These are phyloP conservation scores for Aspergillus ochraceoroseus DNA, from an alignment of 2,329 filamentous ascomycete species.

Conservation along the genomic window DNA sequence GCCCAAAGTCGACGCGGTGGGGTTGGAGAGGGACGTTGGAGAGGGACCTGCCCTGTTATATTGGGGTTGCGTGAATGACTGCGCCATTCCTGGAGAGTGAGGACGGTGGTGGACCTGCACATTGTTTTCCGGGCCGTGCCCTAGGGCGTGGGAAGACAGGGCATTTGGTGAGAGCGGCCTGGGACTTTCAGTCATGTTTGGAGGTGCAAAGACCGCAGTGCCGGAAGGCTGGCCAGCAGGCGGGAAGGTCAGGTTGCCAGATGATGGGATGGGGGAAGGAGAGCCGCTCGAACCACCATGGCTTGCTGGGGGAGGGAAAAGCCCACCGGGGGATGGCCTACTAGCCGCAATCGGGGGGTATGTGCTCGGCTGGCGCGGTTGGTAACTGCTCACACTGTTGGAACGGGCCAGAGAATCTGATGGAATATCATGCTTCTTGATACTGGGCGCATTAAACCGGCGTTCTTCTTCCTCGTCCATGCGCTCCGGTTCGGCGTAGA, in stretches of 20 bases:
- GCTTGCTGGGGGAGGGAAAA: conserved; percentile 60
- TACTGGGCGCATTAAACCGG: conserved; percentile 58
- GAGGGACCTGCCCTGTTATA: conserved; percentile 26
- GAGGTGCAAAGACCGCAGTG: conserved; percentile 63
- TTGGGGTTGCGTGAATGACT: conserved; percentile 40
- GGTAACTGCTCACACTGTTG: conserved; percentile 46
- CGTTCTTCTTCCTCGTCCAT: conserved; percentile 50
- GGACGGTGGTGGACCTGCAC: conserved; percentile 38
- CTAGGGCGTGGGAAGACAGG: conserved; percentile 37
- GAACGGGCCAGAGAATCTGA: conserved; percentile 48
- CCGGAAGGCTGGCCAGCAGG: conserved; percentile 40
- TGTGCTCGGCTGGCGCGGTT: conserved; percentile 66
- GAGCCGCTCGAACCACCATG: conserved; percentile 54
- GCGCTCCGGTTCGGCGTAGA: conserved; percentile 52
- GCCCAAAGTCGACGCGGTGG: conserved; percentile 27
- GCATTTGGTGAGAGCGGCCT: conserved; percentile 62
- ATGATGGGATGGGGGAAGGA: conserved; percentile 50
- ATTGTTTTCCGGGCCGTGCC: conserved; percentile 33
- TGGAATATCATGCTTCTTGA: conserved; percentile 64
- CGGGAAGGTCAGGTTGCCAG: conserved; percentile 39
- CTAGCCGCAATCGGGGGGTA: conserved; percentile 64
- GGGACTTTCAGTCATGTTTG: conserved; percentile 76
- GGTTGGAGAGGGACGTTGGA: conserved; percentile 23
- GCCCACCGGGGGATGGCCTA: conserved; percentile 50
- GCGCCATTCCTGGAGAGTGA: conserved; percentile 42